Conservation (phyloP, 2,329 filamentous ascomycete species). For the Lomentospora prolificans region DNA sequence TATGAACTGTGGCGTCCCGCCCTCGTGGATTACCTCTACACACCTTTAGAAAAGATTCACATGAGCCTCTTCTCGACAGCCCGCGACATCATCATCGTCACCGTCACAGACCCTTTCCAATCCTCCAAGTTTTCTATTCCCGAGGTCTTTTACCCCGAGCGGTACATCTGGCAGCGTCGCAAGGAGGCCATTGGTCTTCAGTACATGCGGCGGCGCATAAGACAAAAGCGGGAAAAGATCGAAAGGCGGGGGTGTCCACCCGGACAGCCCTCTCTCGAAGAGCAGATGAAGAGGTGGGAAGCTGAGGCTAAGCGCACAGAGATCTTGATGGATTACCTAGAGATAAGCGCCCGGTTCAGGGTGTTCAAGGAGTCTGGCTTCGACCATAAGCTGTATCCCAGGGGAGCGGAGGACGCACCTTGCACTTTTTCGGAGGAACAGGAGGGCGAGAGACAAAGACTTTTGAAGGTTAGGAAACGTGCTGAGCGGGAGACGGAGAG, state of each 20-base stretch:
- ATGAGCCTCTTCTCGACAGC: slow-evolving; percentile 25
- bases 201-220: slow-evolving; percentile 5
- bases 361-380: slow-evolving; percentile 27
- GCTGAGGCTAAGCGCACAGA: slow-evolving; percentile 13
- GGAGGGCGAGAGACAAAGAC: slow-evolving; percentile 9
- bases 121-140: slow-evolving; percentile 20
- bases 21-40: slow-evolving; percentile 24
- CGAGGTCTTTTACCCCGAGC: slow-evolving; percentile 41
- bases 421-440: slow-evolving; percentile 24
- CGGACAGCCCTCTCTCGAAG: background rate
- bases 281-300: background rate
- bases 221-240: background rate
- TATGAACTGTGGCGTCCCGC: slow-evolving; percentile 37
- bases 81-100: slow-evolving; percentile 41
- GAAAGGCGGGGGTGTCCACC: background rate
- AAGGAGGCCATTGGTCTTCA: slow-evolving; percentile 26
- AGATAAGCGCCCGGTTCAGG: slow-evolving; percentile 24
- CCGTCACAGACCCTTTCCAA: slow-evolving; percentile 31
- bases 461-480: slow-evolving; percentile 18
- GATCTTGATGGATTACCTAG: slow-evolving; percentile 21
- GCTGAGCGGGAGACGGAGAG: slow-evolving; percentile 21
- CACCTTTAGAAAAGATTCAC: slow-evolving; percentile 30
- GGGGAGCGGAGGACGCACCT: slow-evolving; percentile 28
- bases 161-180: slow-evolving; percentile 36
- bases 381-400: slow-evolving; percentile 25